These are phyloP conservation scores for Cercophora scortea DNA, from an alignment of 495 filamentous ascomycete species.

Conservation along the genomic window DNA sequence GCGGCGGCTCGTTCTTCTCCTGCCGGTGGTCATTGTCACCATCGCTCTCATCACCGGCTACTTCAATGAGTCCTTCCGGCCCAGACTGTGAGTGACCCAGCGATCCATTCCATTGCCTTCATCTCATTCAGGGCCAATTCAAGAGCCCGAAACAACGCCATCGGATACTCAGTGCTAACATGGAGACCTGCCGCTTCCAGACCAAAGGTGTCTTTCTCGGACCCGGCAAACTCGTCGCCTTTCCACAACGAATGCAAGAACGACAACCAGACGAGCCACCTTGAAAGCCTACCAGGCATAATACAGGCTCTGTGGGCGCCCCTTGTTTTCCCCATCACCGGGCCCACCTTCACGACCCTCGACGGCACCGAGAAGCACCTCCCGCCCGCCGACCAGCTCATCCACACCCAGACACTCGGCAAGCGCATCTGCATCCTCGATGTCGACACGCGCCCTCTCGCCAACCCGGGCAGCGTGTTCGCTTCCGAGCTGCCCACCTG, in stretches of 20 bases:
- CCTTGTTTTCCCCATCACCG: constrained; percentile 17
- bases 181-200: not conserved
- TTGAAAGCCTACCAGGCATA: constrained; percentile 11
- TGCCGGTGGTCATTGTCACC: constrained; percentile 7
- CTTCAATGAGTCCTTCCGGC: constrained; percentile 13
- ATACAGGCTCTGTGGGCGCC: constrained; percentile 19
- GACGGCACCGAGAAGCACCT: constrained; percentile 18
- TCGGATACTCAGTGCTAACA: too few species aligned
- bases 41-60: constrained; percentile 9
- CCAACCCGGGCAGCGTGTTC: constrained; percentile 22
- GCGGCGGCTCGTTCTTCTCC: constrained; percentile 15
- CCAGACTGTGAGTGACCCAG: constrained; percentile 8
- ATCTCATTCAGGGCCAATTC: too few species aligned
- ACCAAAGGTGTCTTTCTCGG: not conserved
- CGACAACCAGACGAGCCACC: not conserved
- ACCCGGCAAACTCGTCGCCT: not conserved
- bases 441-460: constrained; percentile 29
- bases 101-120: not conserved
- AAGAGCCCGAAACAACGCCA: too few species aligned
- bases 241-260: not conserved
- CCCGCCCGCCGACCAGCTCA: constrained; percentile 9
- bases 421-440: constrained; percentile 32
- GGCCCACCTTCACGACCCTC: constrained; percentile 13
- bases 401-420: constrained; percentile 21
- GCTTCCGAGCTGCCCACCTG: constrained; percentile 11